phyloP scores from a whole-genome alignment of 202 grass and related monocot species.

The Schoenoplectus tabernaemontani region DNA sequence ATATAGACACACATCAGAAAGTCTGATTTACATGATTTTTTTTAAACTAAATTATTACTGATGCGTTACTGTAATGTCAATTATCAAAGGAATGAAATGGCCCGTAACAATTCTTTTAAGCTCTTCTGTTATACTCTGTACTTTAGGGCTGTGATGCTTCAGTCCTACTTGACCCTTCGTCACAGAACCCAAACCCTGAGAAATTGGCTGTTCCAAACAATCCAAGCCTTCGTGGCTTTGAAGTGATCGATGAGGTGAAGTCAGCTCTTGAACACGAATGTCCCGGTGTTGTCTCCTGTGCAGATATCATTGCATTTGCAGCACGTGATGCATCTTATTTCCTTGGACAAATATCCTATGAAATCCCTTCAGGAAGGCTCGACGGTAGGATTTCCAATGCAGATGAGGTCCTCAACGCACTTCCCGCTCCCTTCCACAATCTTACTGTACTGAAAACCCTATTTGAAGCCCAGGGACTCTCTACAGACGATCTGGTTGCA shows the following conservation, averaged over 20 bases:
- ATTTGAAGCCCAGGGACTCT: not conserved
- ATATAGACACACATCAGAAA: too few relatives aligned
- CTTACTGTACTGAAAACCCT: not conserved
- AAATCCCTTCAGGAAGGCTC: conserved; percentile 23
- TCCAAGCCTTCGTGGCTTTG: conserved; percentile 35
- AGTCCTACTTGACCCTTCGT: conserved; percentile 30
- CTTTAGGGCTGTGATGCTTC: conserved; percentile 52
- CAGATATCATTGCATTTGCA: conserved; percentile 51
- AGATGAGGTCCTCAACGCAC: conserved; percentile 17
- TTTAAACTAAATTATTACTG: too few relatives aligned
- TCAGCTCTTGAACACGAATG: conserved; percentile 20
- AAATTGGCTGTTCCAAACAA: conserved; percentile 28
- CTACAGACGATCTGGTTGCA: not conserved
- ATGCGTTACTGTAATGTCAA: too few relatives aligned
- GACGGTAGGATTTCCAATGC: conserved; percentile 35
- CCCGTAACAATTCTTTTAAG: too few relatives aligned
- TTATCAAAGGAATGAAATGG: too few relatives aligned
- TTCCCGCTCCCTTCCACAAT: conserved; percentile 36
- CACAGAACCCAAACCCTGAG: conserved; percentile 20
- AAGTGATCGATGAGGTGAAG: conserved; percentile 52
- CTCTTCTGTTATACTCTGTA: not conserved
- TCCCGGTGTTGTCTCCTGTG: conserved; percentile 36
- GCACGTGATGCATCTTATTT: conserved; percentile 37
- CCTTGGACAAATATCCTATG: conserved; percentile 32
- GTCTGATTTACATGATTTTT: too few relatives aligned